Base-by-base conservation (phyloP, 768 basidiomycete genomes). In the Serendipita sp. region DNA sequence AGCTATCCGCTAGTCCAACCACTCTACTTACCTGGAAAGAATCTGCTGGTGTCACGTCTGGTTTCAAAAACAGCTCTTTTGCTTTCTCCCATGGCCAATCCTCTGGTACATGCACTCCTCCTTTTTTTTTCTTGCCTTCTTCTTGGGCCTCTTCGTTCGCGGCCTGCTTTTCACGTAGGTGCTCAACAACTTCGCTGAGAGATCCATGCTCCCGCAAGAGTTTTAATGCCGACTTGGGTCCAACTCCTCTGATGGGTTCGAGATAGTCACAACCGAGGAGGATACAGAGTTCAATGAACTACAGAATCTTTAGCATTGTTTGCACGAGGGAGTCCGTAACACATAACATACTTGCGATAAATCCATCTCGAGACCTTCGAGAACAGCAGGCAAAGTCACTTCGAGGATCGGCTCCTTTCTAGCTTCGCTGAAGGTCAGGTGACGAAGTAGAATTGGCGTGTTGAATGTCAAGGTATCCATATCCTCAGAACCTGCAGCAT, bases 381-480 rank as follows among this genome's bases (percentile, higher is more conserved):
- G 78, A 0, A 86, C 93, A 47, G 81, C 81, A 67, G 87, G 76
- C 7, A 99, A 84, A 69, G 82, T 83, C 65, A 98, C 92, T 70
- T 97, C 92, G 69, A 84, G 87, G 70, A 99, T 99, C 15, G 96
- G 96, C 68, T 89, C 85, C 71, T 97, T 98, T 74, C 95, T 92
- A 13, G 94, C 94, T 72, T 99, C 96, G 11, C 92, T 93, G 77
- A 98, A 97, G 11, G 96, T 98, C 66, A 99, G 82, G 75, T 97
- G 96, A 34, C 96, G 90, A 69, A 89, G 87, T 7, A 99, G 80
- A 48, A 95, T 86, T 1, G 96, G 95, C 0, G 95, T 78, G 68
- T 83, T 81, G 78, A 99, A 99, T 0, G 96, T 99, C 24, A 99
- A 83, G 5, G 96, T 99, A 71, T 99, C 96, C 96, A 99, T 99